Evolutionary conservation across 2,329 filamentous ascomycete genomes (phyloP), one percentile per base, ranked within the genome.

Genomic region (Arthrobotrys entomopaga): DNA sequence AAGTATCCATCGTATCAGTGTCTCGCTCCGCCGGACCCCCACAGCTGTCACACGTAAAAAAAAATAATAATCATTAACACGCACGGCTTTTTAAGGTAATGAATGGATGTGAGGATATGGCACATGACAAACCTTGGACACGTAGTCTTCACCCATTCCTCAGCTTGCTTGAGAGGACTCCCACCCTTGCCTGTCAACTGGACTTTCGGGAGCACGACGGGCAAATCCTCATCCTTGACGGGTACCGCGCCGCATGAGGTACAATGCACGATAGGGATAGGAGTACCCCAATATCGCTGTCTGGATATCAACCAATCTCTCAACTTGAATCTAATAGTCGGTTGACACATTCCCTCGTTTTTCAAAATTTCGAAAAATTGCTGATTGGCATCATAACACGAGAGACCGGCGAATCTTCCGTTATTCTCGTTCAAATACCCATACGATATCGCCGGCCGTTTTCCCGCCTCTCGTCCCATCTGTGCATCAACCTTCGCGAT

Each of bases 1-100:
- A 97, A 0, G 93, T 97, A 81, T 97, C 93, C 93, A 97, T 96
- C 1, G 93, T 97, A 80, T 97, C 93, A 0, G 93, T 96, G 77
- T 97, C 93, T 76, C 93, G 87, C 80, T 88, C 90, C 5, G 91
- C 93, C 22, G 87, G 82, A 0, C 86, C 85, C 15, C 86, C 83
- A 78, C 93, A 97, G 54, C 71, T 75, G 48, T 22, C n/a, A 40
- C n/a, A 40, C 38, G 46, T 38, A 57, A 22, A 15, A 46, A 16
- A 4, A 46, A 46, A 16, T 1, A 46, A 43, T 57, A 40, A n/a
- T 24, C n/a, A 34, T 53, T 50, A 52, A 49, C 63, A 42, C 53
- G 49, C 24, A 48, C 34, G 16, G 58, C 38, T 64, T 20, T 16
- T 42, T 43, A 42, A 24, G 15, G 46, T 10, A 46, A 15, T 16